Base-by-base conservation (phyloP, 805 yeast species). In the Metschnikowia reukaufii region DNA sequence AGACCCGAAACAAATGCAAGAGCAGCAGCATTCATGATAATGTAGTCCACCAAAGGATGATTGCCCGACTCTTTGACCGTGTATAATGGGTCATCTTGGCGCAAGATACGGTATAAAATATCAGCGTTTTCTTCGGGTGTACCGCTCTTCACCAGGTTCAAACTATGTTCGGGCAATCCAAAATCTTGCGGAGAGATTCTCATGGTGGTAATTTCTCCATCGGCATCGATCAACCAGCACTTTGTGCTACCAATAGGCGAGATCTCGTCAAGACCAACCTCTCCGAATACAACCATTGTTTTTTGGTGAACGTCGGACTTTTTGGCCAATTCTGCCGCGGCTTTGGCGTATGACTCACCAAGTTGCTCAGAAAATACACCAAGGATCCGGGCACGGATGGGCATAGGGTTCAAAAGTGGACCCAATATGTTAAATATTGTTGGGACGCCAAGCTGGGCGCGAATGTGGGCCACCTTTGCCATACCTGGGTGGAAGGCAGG, bases 391-490 rank as follows among this genome's bases (percentile, higher is more conserved):
- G 94, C 86, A 51, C 78, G 77, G 35, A 81, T 65, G 1, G 90
- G 90, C 7, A 88, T 88, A 3, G 99, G 99, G 70, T 94, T 95
- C 52, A 94, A 72, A 50, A 94, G 69, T 1, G 99, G 99, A 0
- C 99, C 99, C 49, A 94, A 69, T 10, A 94, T 83, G 65, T 94
- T 94, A 77, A 94, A 94, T 19, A 94, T 88, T 1, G 98, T 86
- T 2, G 98, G 98, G 9, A 92, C 78, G 0, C 96, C 97, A 48
- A 94, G 65, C 21, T 80, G 72, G 36, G 84, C 77, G 59, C 99
- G 76, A n/a, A 94, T 68, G 16, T 77, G 73, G 1, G 91, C 96
- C 7, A 92, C 94, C 44, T 76, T 74, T 35, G 81, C 88, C 96
- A 94, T 87, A 4, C 92, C 96, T 10, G 86, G 86, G 64, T 94